Conservation (phyloP, 108 stramenopile genomes). For the Nannochloropsis granulata region DNA sequence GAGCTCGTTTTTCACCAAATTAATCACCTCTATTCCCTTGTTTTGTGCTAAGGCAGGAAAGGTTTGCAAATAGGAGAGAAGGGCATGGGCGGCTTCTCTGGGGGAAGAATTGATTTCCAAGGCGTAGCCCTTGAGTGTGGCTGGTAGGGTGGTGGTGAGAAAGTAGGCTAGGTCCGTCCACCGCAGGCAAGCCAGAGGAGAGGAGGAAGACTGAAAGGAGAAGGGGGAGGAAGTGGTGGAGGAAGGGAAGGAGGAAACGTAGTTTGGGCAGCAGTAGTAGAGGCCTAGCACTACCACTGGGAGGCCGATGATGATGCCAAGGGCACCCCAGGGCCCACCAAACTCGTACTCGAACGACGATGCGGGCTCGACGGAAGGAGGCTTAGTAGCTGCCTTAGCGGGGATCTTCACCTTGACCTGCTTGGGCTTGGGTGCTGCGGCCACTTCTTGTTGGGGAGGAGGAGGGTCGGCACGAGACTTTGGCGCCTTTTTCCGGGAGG, state of each 20-base stretch:
- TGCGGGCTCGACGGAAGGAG: neutral
- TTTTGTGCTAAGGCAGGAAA: constrained; percentile 5
- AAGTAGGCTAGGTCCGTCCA: neutral
- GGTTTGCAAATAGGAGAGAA: constrained; percentile 8
- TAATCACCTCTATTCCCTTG: constrained; percentile 2
- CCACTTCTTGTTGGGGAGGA: too few species aligned
- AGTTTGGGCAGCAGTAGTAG: constrained; percentile 30
- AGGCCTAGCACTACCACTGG: constrained; percentile 51
- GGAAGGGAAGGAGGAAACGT: neutral
- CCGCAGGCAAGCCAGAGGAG: constrained; percentile 26
- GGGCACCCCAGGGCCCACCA: constrained; percentile 78
- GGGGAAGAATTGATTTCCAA: neutral
- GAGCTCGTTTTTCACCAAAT: constrained; percentile 5
- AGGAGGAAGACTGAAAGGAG: constrained; percentile 37
- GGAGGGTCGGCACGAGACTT: neutral
- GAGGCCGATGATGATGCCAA: constrained; percentile 48
- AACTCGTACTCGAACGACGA: constrained; percentile 57
- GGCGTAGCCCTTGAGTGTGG: neutral
- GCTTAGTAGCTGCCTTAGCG: too few species aligned
- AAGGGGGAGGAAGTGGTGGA: constrained; percentile 38
- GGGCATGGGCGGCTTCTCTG: neutral
- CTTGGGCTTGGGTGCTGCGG: too few species aligned
- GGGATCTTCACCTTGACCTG: too few species aligned
- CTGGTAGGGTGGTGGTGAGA: neutral
- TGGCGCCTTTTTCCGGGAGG: neutral